Evolutionary conservation across 2,329 filamentous ascomycete species (phyloP), one percentile per base, ranked within the genome.

Genomic region (Colletotrichum sp.): DNA sequence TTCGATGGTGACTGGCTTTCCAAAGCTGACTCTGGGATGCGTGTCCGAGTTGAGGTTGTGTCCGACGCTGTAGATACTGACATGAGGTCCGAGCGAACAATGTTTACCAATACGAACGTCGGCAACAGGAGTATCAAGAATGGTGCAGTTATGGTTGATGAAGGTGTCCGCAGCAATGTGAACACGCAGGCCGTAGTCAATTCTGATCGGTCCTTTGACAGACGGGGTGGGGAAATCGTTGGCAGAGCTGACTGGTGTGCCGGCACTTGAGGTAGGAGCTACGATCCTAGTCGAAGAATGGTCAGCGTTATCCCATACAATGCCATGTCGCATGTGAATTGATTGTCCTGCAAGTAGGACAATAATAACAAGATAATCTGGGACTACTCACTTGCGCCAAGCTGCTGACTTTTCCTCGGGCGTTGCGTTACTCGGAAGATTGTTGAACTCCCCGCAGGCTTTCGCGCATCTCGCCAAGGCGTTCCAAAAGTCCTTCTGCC

Each of bases 151-250:
- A 24, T 82, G 79, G 78, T 83, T 83, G 79, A 84, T 82, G 65
- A 82, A 82, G 13, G 83, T 81, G 21, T 80, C 81, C 1, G 80
- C 79, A 52, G 78, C 79, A 49, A 85, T 81, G 52, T 76, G 78
- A n/a, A 84, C 79, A 4, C 81, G 80, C 15, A 82, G 69, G 24
- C 83, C 83, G 69, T 84, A 85, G 71, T 85, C 82, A 64, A 83
- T 79, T 59, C 72, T 78, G 67, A 85, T 76, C 2, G 83, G 82
- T 26, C 80, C 79, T 78, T 82, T 83, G 73, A 85, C 77, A 55
- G 26, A 39, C 26, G 64, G 64, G 5, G 34, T 55, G 34, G 39
- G 34, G 82, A 32, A 10, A 21, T 32, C 30, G 28, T 62, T 21
- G 12, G 21, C n/a, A 13, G 44, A 52, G 44, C 44, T 52, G 6